These are phyloP conservation scores for Mucor circinelloides DNA, from an alignment of 371 early-diverging fungal species.

Conservation along the genomic window DNA sequence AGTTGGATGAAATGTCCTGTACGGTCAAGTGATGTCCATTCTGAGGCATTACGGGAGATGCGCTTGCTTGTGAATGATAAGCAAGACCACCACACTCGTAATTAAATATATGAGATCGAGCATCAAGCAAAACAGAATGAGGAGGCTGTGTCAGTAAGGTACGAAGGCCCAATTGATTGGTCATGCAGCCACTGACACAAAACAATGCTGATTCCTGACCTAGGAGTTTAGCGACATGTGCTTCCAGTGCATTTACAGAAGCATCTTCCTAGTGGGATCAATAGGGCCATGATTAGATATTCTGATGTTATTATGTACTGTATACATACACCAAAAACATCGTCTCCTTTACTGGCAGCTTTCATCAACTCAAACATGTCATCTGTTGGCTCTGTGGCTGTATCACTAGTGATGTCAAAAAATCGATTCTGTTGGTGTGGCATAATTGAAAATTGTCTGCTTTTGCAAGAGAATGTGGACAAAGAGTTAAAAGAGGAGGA, in stretches of 20 bases:
- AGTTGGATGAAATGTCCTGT: conserved; percentile 52
- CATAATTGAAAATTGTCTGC: conserved; percentile 5
- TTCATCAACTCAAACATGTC: conserved; percentile 84
- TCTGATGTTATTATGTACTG: not conserved
- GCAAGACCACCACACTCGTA: conserved; percentile 86
- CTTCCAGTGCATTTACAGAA: conserved; percentile 68
- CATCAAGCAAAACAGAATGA: conserved; percentile 76
- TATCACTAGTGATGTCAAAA: conserved; percentile 62
- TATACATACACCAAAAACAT: conserved; percentile 71
- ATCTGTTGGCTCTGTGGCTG: conserved; percentile 79
- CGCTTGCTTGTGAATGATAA: conserved; percentile 74
- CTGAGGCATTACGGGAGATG: conserved; percentile 65
- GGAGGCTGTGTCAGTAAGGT: conserved; percentile 77
- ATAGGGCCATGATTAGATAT: not conserved
- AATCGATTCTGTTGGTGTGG: conserved; percentile 6
- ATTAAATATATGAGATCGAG: conserved; percentile 75
- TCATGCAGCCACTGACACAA: conserved; percentile 80
- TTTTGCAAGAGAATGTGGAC: not conserved
- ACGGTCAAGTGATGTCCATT: conserved; percentile 66
- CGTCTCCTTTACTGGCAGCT: conserved; percentile 74
- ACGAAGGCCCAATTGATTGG: conserved; percentile 88
- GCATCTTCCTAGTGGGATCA: conserved; percentile 54
- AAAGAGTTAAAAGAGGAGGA: too few relatives aligned
- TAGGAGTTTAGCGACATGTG: conserved; percentile 64
- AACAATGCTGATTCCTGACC: conserved; percentile 83